phyloP scores from a whole-genome alignment of 202 grass and related monocot genomes.

The Setaria viridis region DNA sequence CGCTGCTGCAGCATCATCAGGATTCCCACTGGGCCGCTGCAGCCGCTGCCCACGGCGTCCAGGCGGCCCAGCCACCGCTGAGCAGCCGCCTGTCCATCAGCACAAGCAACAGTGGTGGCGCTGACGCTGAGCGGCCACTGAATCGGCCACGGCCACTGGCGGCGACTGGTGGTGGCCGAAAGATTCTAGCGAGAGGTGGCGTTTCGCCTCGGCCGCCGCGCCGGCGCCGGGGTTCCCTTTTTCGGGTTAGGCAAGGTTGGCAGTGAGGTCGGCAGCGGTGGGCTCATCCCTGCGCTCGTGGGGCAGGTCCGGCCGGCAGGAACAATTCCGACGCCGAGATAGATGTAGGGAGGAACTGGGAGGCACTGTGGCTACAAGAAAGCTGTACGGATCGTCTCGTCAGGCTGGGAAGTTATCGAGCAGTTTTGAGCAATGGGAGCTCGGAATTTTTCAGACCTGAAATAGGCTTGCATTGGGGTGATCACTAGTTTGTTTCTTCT shows the following conservation, averaged over 20 bases:
- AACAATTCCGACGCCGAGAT: neutral
- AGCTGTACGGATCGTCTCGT: neutral
- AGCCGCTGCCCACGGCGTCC: neutral
- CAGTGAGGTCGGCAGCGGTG: neutral
- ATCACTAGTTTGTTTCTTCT: neutral
- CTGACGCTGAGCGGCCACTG: neutral
- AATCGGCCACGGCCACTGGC: neutral
- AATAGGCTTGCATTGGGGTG: neutral
- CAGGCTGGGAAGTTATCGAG: conserved; percentile 3
- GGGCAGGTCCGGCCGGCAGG: conserved; percentile 1
- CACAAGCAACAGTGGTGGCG: neutral
- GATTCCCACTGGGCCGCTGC: conserved; percentile 56
- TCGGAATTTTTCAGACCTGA: neutral
- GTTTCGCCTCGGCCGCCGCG: conserved; percentile 3
- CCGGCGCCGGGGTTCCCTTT: neutral
- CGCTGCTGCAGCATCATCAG: conserved; percentile 81
- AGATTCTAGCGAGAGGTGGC: neutral
- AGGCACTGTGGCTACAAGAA: conserved; percentile 2
- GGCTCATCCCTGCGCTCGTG: neutral
- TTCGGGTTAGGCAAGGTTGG: neutral
- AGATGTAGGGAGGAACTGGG: neutral
- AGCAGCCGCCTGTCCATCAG: neutral
- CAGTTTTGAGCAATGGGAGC: neutral
- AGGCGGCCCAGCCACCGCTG: conserved; percentile 34
- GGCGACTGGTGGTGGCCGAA: neutral